Evolutionary conservation across 495 filamentous ascomycete species (phyloP).

Genomic region (Podospora sp.): DNA sequence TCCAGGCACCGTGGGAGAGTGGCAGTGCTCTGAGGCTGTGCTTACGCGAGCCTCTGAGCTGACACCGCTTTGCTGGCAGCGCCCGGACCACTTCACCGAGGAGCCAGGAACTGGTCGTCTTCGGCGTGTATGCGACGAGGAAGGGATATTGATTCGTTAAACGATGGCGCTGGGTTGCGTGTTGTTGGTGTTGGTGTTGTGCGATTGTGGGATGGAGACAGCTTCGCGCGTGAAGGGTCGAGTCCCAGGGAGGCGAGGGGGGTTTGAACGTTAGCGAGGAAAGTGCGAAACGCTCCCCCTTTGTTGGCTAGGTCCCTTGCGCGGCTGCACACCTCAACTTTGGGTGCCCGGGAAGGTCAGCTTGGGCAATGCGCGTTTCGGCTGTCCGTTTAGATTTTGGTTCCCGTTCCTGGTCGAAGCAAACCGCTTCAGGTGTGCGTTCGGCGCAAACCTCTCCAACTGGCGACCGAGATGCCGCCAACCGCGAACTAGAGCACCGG

Average conservation of each 20-base stretch:
- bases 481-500: background rate
- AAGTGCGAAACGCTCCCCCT: conserved; percentile 1
- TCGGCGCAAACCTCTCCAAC: conserved; percentile 3
- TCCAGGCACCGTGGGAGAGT: conserved; percentile 39
- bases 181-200: background rate
- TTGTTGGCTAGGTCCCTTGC: conserved; percentile 20
- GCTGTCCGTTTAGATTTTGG: background rate
- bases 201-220: conserved; percentile 10
- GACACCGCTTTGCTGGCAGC: conserved; percentile 30
- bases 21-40: conserved; percentile 45
- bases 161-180: conserved; percentile 2
- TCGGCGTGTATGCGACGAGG: background rate
- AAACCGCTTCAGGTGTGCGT: conserved; percentile 8
- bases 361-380: conserved; percentile 18
- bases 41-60: conserved; percentile 34
- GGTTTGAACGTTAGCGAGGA: background rate
- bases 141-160: background rate
- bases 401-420: conserved; percentile 7
- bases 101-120: background rate
- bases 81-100: conserved; percentile 18
- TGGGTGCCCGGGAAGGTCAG: conserved; percentile 1
- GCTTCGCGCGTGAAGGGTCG: conserved; percentile 1
- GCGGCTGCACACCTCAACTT: background rate
- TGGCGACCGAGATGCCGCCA: too few relatives aligned
- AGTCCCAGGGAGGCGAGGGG: conserved; percentile 4